Conservation (phyloP, 345 rosid genomes). For the Lepidium africanum region DNA sequence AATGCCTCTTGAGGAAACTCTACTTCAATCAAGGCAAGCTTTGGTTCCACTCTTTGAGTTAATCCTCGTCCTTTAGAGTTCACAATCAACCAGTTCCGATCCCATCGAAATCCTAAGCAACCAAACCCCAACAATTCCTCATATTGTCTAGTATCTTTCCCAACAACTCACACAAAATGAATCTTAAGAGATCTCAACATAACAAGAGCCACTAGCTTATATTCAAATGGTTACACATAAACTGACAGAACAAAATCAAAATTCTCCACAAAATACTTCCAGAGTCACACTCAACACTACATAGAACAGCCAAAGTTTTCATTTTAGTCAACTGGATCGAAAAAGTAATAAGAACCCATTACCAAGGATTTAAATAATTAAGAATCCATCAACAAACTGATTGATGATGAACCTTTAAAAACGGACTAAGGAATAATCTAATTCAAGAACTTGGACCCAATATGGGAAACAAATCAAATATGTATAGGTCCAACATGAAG, state of each 20-base stretch:
- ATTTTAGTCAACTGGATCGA: background rate
- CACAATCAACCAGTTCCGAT: constrained; percentile 75
- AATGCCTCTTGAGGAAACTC: constrained; percentile 60
- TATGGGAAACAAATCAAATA: too few relatives aligned
- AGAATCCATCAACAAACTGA: background rate
- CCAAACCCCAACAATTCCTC: background rate
- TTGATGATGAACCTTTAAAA: background rate
- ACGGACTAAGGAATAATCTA: too few relatives aligned
- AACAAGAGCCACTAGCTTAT: background rate
- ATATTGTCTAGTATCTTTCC: background rate
- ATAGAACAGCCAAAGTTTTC: background rate
- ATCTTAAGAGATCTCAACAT: background rate
- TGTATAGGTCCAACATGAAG: too few relatives aligned
- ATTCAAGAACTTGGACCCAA: too few relatives aligned
- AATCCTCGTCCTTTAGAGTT: constrained; percentile 67
- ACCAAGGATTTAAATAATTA: too few relatives aligned
- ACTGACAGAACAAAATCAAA: background rate
- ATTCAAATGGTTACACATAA: background rate
- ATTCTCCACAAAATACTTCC: background rate
- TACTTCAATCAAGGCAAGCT: constrained; percentile 66
- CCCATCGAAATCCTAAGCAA: constrained; percentile 74
- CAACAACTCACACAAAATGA: background rate
- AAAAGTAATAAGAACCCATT: too few relatives aligned
- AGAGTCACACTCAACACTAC: background rate
- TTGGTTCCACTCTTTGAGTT: constrained; percentile 87